Conservation (phyloP, 176 grass and related monocot genomes). For the Carex parvula region DNA sequence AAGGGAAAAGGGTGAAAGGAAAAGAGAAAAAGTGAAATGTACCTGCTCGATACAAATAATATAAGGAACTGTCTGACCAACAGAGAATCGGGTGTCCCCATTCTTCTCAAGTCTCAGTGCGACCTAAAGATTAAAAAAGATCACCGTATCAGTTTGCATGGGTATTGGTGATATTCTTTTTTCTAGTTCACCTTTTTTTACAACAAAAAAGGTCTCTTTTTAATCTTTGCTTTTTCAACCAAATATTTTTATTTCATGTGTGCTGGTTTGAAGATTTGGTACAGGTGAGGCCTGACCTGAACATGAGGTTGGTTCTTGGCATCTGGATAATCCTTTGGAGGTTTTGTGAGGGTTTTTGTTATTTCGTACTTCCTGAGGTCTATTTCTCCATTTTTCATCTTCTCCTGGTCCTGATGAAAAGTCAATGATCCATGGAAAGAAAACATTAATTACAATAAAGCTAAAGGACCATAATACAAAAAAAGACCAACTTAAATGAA, state of each 20-base stretch:
- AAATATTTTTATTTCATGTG: background rate
- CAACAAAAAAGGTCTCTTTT: background rate
- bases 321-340: conserved; percentile 93
- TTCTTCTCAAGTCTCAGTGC: conserved; percentile 92
- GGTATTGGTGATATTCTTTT: background rate
- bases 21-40: conserved; percentile 5
- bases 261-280: background rate
- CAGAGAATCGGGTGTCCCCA: conserved; percentile 75
- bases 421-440: background rate
- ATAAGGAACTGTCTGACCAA: conserved; percentile 89
- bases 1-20: background rate
- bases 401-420: conserved; percentile 72
- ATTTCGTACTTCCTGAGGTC: conserved; percentile 89
- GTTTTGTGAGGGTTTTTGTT: conserved; percentile 95
- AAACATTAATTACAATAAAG: background rate
- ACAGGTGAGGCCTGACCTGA: conserved; percentile 48
- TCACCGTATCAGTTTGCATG: background rate
- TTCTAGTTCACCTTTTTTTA: background rate
- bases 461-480: background rate
- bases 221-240: background rate
- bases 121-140: conserved; percentile 47
- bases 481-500: background rate
- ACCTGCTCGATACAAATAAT: conserved; percentile 94
- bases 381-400: conserved; percentile 91
- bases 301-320: conserved; percentile 99